Evolutionary conservation across 2,329 filamentous ascomycete genomes (phyloP), one percentile per base, ranked within the genome.

Genomic region (Aspergillus tanneri): DNA sequence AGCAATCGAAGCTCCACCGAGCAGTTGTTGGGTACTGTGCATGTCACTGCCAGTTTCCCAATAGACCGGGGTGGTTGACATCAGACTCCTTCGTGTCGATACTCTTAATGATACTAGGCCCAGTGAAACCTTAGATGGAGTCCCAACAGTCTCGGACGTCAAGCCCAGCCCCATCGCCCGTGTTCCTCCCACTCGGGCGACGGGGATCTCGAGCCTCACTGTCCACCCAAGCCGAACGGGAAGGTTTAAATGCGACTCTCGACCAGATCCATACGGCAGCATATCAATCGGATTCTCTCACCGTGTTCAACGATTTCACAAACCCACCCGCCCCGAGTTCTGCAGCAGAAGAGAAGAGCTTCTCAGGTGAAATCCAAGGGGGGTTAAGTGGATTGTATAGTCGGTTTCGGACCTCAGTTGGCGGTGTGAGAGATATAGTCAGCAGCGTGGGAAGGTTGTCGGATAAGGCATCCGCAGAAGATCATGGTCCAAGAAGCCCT

Each of bases 261-360:
- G 87, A 95, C 70, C 85, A 88, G 60, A 96, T 96, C 57, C 92
- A 96, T 69, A 90, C 78, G 42, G 85, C 88, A 5, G 90, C 91
- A n/a, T 95, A 88, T 63, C 87, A 88, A 65, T 88, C 88, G 25
- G 87, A 87, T 54, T 82, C 84, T 25, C 77, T 97, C 39, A 97
- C 92, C 2, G 95, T 90, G 7, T 97, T 97, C 72, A 95, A 95
- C 71, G 91, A 96, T 64, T 91, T 95, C 62, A 88, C 87, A 5
- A 68, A 63, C 44, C 73, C 72, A 1, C 80, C 86, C 1, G 84
- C 85, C 4, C 84, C 87, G 2, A 76, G 80, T 1, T 72, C 81
- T 1, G 75, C 79, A 2, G 71, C 77, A 19, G 90, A 95, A 59
- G 82, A 77, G 49, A 90, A 89, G 65, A 81, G 81, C 7, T 75